Evolutionary conservation across 129 eudicot species (phyloP).

Genomic region (Artemisia annua): DNA sequence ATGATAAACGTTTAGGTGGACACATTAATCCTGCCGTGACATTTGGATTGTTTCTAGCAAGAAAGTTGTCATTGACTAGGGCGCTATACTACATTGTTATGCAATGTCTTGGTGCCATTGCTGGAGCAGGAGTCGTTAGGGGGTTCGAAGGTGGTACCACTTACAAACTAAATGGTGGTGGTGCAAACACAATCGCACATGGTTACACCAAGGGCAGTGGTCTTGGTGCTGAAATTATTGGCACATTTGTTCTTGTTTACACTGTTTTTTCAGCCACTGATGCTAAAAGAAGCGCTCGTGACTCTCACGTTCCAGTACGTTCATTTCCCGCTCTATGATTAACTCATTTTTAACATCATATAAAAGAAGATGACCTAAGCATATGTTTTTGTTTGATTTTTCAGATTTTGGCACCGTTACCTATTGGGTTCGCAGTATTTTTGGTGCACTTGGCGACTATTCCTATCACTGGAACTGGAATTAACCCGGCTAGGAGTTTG

Average conservation of each 20-base stretch:
- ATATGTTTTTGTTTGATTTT: background rate
- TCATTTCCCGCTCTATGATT: too few species aligned
- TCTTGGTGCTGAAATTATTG: background rate
- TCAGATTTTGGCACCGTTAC: constrained; percentile 78
- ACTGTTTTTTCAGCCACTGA: too few species aligned
- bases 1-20: constrained; percentile 43
- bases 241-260: background rate
- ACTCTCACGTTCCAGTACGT: too few species aligned
- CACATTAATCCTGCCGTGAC: constrained; percentile 70
- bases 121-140: constrained; percentile 73
- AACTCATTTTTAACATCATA: too few species aligned
- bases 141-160: constrained; percentile 50
- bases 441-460: constrained; percentile 81
- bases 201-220: constrained; percentile 58
- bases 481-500: constrained; percentile 79
- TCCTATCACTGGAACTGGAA: constrained; percentile 75
- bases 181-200: constrained; percentile 56
- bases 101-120: constrained; percentile 85
- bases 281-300: too few species aligned
- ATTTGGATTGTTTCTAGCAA: background rate
- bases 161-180: constrained; percentile 55
- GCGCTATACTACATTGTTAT: constrained; percentile 51
- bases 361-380: background rate
- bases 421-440: constrained; percentile 79
- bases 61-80: background rate